Evolutionary conservation across 306 rosid species (phyloP), one percentile per base, ranked within the genome.

Genomic region (Medicago arabica): DNA sequence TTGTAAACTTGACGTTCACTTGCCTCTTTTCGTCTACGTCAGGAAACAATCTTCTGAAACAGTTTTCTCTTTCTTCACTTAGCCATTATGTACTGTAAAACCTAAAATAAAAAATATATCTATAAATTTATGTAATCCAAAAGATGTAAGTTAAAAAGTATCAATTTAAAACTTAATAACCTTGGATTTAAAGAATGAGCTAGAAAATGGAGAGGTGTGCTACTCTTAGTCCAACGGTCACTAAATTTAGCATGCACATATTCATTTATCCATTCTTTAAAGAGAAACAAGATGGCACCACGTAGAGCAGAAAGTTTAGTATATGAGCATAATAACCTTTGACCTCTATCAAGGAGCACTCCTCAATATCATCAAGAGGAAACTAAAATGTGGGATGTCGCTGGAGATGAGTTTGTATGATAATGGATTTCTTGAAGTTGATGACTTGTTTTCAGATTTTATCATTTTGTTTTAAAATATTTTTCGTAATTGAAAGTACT

Each of bases 221-320:
- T 70, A 50, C 75, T n/a, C 12, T 21, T 69, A 46, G 46, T 69
- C 60, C 61, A 69, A 28, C 47, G 0, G 6, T 28, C 28, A 46
- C 13, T 8, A 18, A 68, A 46, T 21, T 15, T 47, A 21, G n/a
- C 15, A 13, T 69, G 44, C 23, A 23, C 44, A n/a, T n/a, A n/a
- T n/a, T n/a, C n/a, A n/a, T n/a, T 21, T 21, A 21, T 21, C 23
- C 23, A 21, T 21, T 21, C 23, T 21, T 21, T 21, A 2, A 21
- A 21, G 23, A 21, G 23, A 21, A 21, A 21, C 23, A 21, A 21
- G 23, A 21, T 21, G 23, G 23, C 23, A 21, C 23, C 23, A 21
- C 23, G 2, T 21, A 21, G 23, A 21, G 23, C 1, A 21, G 23
- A 21, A 21, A 2, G 1, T 21, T 21, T 21, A 21, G 23, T 21